phyloP scores from a whole-genome alignment of 139 green algal species.

The Yamagishiella unicocca region DNA sequence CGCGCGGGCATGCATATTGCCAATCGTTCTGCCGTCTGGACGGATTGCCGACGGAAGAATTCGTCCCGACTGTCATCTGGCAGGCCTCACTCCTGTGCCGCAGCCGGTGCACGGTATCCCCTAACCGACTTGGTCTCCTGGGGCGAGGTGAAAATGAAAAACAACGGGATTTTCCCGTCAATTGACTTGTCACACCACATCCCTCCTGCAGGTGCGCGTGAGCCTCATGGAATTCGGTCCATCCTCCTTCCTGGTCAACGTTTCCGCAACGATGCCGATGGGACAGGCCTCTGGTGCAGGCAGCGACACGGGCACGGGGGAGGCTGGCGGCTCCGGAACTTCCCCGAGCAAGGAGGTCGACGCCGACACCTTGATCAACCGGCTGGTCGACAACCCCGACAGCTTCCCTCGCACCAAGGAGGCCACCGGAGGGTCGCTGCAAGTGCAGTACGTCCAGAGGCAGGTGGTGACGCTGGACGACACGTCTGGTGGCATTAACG shows the following conservation, averaged over 20 bases:
- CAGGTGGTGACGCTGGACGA: conserved; percentile 18
- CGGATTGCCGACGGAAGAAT: no score
- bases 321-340: not conserved
- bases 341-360: conserved; percentile 14
- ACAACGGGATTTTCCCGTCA: no score
- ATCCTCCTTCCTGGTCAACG: conserved; percentile 40
- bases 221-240: conserved; percentile 15
- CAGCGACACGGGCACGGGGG: not conserved
- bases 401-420: conserved; percentile 45
- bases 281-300: no score
- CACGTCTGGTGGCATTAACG: not conserved
- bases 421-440: conserved; percentile 29
- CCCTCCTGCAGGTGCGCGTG: conserved; percentile 45
- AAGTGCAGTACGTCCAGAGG: conserved; percentile 11
- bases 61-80: no score
- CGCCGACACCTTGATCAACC: conserved; percentile 32
- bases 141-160: no score
- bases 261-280: conserved; percentile 38
- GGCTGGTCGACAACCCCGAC: conserved; percentile 7
- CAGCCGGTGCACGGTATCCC: no score
- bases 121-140: no score
- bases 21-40: no score
- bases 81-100: no score
- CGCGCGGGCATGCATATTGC: no score
- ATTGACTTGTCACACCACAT: no score